These are phyloP conservation scores for Solanum hybrid DNA, from an alignment of 305 asterid genomes.

Conservation along the genomic window DNA sequence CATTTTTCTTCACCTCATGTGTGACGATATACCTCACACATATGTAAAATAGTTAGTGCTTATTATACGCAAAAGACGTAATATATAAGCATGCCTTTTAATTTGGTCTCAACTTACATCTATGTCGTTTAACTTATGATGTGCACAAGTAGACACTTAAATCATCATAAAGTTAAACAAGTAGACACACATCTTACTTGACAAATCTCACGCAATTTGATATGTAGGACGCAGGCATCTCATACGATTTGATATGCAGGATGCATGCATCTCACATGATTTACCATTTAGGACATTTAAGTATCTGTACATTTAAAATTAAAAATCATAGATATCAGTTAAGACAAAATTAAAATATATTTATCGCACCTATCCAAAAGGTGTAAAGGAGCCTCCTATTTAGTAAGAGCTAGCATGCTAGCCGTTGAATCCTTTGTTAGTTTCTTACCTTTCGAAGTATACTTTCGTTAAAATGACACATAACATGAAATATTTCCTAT, in stretches of 20 bases:
- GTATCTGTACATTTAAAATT: fast-evolving
- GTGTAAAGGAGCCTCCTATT: neutral
- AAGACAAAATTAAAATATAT: too few relatives aligned
- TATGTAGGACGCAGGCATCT: neutral
- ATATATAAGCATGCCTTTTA: neutral
- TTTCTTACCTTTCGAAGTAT: neutral
- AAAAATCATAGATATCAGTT: too few relatives aligned
- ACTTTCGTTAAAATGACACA: neutral
- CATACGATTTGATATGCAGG: neutral
- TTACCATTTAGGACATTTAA: too few relatives aligned
- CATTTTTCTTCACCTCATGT: neutral
- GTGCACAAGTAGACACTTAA: neutral
- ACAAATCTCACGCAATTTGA: too few relatives aligned
- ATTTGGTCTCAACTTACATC: too few relatives aligned
- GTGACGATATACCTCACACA: neutral
- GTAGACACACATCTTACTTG: too few relatives aligned
- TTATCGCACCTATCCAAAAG: neutral
- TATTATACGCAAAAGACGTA: neutral
- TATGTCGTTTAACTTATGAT: too few relatives aligned
- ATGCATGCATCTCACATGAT: neutral
- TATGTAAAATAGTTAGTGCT: neutral
- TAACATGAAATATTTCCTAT: neutral
- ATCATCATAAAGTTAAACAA: too few relatives aligned
- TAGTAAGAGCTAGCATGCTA: neutral
- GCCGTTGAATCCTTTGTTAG: neutral